Evolutionary conservation across 2,329 filamentous ascomycete species (phyloP).

Genomic region (Sporothrix brunneoviolacea): DNA sequence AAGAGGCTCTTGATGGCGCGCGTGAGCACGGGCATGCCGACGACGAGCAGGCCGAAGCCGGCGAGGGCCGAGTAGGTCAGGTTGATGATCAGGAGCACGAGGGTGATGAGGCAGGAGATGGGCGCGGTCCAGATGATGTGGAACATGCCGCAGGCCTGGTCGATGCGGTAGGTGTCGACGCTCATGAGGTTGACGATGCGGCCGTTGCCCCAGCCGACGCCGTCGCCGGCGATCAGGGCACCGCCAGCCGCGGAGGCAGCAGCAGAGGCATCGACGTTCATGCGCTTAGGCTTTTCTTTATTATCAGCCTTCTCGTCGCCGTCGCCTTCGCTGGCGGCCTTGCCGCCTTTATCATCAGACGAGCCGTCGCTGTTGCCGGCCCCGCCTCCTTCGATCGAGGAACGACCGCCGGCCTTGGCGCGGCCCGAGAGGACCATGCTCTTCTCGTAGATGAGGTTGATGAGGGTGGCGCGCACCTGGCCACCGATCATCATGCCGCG

Average conservation of each 20-base stretch:
- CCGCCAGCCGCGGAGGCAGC: constrained; percentile 14
- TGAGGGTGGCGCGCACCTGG: constrained; percentile 71
- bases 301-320: constrained; percentile 30
- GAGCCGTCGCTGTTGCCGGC: no score
- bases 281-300: constrained; percentile 31
- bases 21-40: constrained; percentile 72
- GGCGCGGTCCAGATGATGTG: constrained; percentile 89
- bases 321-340: neutral
- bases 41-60: constrained; percentile 74
- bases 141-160: constrained; percentile 81
- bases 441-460: constrained; percentile 86
- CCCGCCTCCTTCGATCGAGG: no score
- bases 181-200: constrained; percentile 91
- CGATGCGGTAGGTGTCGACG: constrained; percentile 87
- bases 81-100: constrained; percentile 77
- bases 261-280: constrained; percentile 15
- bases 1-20: constrained; percentile 72
- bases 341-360: neutral
- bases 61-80: constrained; percentile 83
- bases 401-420: constrained; percentile 70
- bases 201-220: constrained; percentile 84
- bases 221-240: constrained; percentile 56
- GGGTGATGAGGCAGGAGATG: constrained; percentile 67
- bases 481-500: constrained; percentile 88
- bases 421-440: constrained; percentile 81